A percentile compares a stretch with the other conserved stretches of the same genome.
Conservation (phyloP, 345 rosid genomes). For the Chamaenerion angustifolium region DNA sequence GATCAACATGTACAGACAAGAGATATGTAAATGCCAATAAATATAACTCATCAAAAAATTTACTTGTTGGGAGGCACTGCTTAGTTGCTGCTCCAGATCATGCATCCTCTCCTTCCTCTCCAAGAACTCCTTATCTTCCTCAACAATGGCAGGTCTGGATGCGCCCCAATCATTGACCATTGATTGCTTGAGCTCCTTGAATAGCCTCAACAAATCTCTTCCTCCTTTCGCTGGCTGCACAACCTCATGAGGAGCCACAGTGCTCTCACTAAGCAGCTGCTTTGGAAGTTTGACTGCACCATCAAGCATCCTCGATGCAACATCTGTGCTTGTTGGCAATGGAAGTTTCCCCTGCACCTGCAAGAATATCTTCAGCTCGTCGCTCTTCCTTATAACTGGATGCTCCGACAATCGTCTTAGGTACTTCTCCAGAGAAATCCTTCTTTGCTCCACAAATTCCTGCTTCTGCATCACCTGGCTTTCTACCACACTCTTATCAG, state of each 20-base stretch:
- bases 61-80: constrained; percentile 92
- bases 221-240: constrained; percentile 88
- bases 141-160: constrained; percentile 59
- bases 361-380: constrained; percentile 69
- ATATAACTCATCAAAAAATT: not conserved
- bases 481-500: constrained; percentile 92
- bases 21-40: not conserved
- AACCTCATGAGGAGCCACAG: constrained; percentile 58
- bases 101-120: constrained; percentile 72
- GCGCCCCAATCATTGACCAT: constrained; percentile 88
- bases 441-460: constrained; percentile 91
- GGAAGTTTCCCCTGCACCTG: constrained; percentile 75
- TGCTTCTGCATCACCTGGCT: constrained; percentile 96
- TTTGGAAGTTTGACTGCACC: constrained; percentile 77
- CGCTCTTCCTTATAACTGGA: constrained; percentile 67
- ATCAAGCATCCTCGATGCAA: constrained; percentile 91
- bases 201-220: constrained; percentile 75
- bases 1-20: constrained; percentile 1
- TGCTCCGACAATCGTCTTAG: constrained; percentile 57
- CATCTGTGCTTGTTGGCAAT: constrained; percentile 51
- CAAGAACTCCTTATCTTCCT: constrained; percentile 87
- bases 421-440: constrained; percentile 79
- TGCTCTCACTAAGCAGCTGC: constrained; percentile 74
- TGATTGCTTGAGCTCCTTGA: constrained; percentile 85
- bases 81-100: constrained; percentile 81